Percentiles rank a stretch among this genome's conserved stretches.
Evolutionary conservation across 352 stramenopile species (phyloP).

Genomic region (Plasmopara viticola): DNA sequence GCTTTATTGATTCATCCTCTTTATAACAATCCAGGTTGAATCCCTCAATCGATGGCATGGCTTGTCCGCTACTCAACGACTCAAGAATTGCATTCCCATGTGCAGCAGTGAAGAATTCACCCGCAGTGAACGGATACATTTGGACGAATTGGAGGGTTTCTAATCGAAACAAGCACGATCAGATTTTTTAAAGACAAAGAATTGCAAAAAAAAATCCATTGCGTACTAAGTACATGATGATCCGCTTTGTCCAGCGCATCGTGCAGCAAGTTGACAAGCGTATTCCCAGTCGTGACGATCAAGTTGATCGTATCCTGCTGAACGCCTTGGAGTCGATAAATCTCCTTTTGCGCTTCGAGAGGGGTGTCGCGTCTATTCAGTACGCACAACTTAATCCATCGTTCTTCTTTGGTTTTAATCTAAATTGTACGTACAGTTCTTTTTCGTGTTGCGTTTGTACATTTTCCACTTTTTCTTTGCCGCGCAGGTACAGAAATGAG

Average conservation of each 20-base stretch:
- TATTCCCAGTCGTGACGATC: slow-evolving; percentile 51
- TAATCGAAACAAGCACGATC: slow-evolving; percentile 5
- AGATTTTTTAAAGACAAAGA: too few species aligned
- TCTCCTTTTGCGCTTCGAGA: slow-evolving; percentile 43
- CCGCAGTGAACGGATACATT: slow-evolving; percentile 56
- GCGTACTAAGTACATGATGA: slow-evolving; percentile 45
- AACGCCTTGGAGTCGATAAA: slow-evolving; percentile 51
- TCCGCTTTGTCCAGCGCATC: slow-evolving; percentile 51
- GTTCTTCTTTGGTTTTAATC: too few species aligned
- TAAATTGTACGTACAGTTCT: slow-evolving; percentile 32
- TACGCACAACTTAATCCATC: neutral
- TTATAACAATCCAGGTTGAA: slow-evolving; percentile 35
- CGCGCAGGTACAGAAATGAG: slow-evolving; percentile 41
- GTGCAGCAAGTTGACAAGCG: slow-evolving; percentile 54
- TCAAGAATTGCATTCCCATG: slow-evolving; percentile 54
- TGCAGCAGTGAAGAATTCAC: slow-evolving; percentile 47
- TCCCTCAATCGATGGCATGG: slow-evolving; percentile 38
- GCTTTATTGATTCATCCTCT: slow-evolving; percentile 32
- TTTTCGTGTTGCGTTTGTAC: slow-evolving; percentile 50
- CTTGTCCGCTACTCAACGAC: slow-evolving; percentile 45
- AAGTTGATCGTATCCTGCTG: slow-evolving; percentile 49
- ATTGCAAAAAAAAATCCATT: too few species aligned
- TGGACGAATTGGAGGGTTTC: slow-evolving; percentile 51
- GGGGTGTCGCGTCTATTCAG: slow-evolving; percentile 34
- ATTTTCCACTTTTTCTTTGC: slow-evolving; percentile 49